Evolutionary conservation across 169 alveolate species (phyloP).

Genomic region (Theileria parva): DNA sequence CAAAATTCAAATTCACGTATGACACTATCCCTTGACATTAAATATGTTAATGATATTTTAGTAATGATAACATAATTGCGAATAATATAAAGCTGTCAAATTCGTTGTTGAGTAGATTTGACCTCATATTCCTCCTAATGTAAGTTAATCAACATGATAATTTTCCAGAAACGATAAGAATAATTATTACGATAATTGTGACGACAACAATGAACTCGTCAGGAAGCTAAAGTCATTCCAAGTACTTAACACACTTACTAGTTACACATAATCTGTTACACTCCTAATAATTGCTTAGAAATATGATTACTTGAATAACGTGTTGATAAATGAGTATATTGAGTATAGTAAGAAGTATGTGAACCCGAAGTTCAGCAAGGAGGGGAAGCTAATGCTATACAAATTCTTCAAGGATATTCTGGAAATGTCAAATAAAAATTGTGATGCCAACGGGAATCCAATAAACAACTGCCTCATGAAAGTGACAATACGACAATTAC

Average conservation of each 20-base stretch:
- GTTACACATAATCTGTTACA: neutral
- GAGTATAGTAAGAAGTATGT: conserved; percentile 40
- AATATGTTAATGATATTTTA: neutral
- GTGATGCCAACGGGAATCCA: neutral
- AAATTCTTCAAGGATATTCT: conserved; percentile 24
- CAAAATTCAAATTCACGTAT: conserved; percentile 56
- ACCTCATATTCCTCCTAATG: conserved; percentile 68
- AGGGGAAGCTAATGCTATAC: conserved; percentile 8
- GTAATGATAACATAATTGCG: conserved; percentile 26
- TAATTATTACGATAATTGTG: neutral
- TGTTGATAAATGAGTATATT: conserved; percentile 25
- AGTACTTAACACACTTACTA: neutral
- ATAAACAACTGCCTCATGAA: conserved; percentile 27
- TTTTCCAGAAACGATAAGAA: neutral
- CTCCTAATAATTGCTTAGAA: neutral
- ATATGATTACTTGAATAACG: conserved; percentile 27
- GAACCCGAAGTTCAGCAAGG: conserved; percentile 33
- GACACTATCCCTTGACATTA: neutral
- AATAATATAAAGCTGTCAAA: conserved; percentile 74
- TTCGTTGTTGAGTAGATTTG: conserved; percentile 81
- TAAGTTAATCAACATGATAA: neutral
- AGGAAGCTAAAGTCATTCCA: conserved; percentile 14
- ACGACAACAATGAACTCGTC: neutral
- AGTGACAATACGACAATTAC: conserved; percentile 85
- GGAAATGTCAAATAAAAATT: neutral